These are phyloP conservation scores for Boletus vermiculosoides DNA, from an alignment of 768 basidiomycete genomes.

Conservation along the genomic window DNA sequence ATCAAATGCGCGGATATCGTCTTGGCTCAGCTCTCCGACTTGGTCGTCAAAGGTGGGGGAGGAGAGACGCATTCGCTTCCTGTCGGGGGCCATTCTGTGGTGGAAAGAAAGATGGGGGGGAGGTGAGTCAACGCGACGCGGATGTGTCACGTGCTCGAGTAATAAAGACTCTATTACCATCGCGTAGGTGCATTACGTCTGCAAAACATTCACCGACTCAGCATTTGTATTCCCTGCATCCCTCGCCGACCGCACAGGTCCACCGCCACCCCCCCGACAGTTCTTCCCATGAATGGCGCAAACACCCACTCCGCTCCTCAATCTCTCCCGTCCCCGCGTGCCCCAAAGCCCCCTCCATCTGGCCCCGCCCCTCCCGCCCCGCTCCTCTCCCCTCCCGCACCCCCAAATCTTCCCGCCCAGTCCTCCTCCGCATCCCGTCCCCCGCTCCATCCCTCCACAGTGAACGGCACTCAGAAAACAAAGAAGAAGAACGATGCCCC, in stretches of 20 bases:
- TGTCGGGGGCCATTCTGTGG: constrained; percentile 29
- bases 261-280: not conserved
- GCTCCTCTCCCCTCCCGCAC: constrained; percentile 34
- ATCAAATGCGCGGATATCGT: constrained; percentile 56
- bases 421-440: constrained; percentile 33
- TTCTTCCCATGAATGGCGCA: constrained; percentile 47
- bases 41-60: constrained; percentile 65
- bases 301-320: constrained; percentile 6
- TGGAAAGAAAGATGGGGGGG: no score
- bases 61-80: constrained; percentile 62
- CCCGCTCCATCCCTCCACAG: constrained; percentile 32
- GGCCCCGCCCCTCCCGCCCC: constrained; percentile 61
- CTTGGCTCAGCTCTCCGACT: constrained; percentile 49
- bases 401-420: constrained; percentile 37
- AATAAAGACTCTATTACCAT: no score
- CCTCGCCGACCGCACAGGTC: constrained; percentile 28
- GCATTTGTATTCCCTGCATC: constrained; percentile 27
- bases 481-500: constrained; percentile 70
- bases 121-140: not conserved
- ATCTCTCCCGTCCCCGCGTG: constrained; percentile 26
- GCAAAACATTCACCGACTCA: constrained; percentile 25
- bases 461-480: constrained; percentile 44
- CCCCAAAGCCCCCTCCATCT: constrained; percentile 52
- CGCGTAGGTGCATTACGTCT: constrained; percentile 1
- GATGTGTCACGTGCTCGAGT: constrained; percentile 13